These are phyloP conservation scores for Monosporozyma servazzii DNA, from an alignment of 805 yeast genomes.

Conservation along the genomic window DNA sequence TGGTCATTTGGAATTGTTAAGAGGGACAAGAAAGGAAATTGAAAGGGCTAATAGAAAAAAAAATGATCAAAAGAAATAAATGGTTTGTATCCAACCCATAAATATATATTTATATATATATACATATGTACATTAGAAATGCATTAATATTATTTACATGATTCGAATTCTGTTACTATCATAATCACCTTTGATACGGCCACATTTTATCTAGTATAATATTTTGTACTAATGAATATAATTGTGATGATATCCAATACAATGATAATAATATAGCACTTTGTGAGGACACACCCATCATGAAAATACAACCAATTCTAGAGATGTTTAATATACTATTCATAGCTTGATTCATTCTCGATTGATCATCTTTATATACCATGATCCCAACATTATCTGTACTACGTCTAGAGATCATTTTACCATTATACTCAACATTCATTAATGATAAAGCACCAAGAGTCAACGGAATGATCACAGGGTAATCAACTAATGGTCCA, in stretches of 20 bases:
- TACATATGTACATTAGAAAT: conserved; percentile 1
- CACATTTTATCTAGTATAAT: conserved; percentile 52
- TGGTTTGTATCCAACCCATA: background rate
- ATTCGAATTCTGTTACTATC: background rate
- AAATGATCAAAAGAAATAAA: conserved; percentile 2
- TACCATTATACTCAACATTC: conserved; percentile 76
- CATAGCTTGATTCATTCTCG: conserved; percentile 22
- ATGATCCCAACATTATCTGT: conserved; percentile 14
- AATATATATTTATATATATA: conserved; percentile 1
- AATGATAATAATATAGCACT: conserved; percentile 75
- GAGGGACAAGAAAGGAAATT: conserved; percentile 83
- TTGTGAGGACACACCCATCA: conserved; percentile 78
- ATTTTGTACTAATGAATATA: conserved; percentile 70
- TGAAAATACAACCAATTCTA: conserved; percentile 63
- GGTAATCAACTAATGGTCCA: conserved; percentile 46
- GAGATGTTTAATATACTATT: conserved; percentile 56
- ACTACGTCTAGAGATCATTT: conserved; percentile 35
- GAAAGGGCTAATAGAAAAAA: conserved; percentile 28
- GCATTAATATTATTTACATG: conserved; percentile 2
- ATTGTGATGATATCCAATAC: conserved; percentile 88
- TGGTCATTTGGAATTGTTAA: conserved; percentile 85
- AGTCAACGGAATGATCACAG: conserved; percentile 65
- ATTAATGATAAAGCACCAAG: conserved; percentile 63
- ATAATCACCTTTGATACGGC: conserved; percentile 34
- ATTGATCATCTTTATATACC: conserved; percentile 14